Base-by-base conservation (phyloP, 352 stramenopile species). In the Globisporangium mamillatum region DNA sequence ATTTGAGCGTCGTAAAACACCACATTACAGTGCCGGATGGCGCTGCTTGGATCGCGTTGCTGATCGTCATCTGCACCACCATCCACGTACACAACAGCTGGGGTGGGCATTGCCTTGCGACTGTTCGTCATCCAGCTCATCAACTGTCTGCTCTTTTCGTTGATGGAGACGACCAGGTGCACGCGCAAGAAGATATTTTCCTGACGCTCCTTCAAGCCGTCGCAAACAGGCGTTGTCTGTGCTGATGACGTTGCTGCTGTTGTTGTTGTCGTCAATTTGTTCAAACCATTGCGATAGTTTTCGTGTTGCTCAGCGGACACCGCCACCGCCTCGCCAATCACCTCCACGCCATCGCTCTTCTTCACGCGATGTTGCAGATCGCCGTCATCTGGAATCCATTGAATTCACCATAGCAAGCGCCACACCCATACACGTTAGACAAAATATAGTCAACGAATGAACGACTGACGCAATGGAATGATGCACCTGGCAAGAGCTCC, bases 1-100 rank as follows among this genome's bases (percentile, higher is more conserved):
- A 77, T 48, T 25, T 27, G 38, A 3, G 69, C 64, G 46, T 75
- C 72, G 62, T 77, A 77, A n/a, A 75, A 59, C 52, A 77, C 59
- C 20, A 75, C 32, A 34, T 72, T 59, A 53, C 72, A 77, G 52
- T 66, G 58, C 20, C 14, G 64, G 12, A 66, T 22, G 22, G 60
- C 24, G 63, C 12, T 12, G 2, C 29, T 36, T 46, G 10, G 29
- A 8, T 20, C 55, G 29, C 29, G 29, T 14, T 54, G 32, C 22
- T 56, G 20, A 27, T 56, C 50, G 4, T 57, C n/a, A 22, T 59
- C 12, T 18, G 27, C 20, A 4, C 18, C 55, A 60, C 10, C 24
- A n/a, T 66, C 25, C 10, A 58, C 18, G 25, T 20, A 57, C 60
- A 56, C 25, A 29, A 66, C 44, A 32, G 46, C 22, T 58, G 60